Evolutionary conservation across 495 filamentous ascomycete species (phyloP).

Genomic region (Penicillium verhagenii): DNA sequence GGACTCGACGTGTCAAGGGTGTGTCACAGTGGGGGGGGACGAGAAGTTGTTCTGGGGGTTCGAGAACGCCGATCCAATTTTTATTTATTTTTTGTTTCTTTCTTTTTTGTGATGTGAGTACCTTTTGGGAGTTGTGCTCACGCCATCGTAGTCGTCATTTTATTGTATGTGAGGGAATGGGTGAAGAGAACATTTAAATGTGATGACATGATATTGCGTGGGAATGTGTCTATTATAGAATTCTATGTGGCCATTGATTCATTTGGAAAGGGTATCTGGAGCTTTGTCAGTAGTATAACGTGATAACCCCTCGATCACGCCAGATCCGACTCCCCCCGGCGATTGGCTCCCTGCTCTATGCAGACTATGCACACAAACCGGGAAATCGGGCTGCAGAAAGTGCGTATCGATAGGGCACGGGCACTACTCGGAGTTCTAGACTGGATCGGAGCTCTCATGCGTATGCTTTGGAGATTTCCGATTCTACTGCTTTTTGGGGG

Average conservation of each 20-base stretch:
- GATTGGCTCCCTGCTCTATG: slow-evolving; percentile 11
- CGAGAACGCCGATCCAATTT: slow-evolving; percentile 5
- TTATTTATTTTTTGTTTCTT: too few species aligned
- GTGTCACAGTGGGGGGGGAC: slow-evolving; percentile 16
- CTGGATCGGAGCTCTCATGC: background rate
- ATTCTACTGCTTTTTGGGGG: too few species aligned
- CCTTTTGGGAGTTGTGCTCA: background rate
- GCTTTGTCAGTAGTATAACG: background rate
- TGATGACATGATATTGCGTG: background rate
- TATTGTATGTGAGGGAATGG: background rate
- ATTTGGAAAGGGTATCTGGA: background rate
- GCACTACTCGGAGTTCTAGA: background rate
- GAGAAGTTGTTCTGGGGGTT: background rate
- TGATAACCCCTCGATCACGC: slow-evolving; percentile 6
- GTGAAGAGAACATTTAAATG: background rate
- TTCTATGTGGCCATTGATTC: background rate
- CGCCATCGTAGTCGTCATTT: background rate
- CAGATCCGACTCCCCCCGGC: slow-evolving; percentile 21
- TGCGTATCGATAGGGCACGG: background rate
- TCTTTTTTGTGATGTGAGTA: too few species aligned
- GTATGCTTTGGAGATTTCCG: background rate
- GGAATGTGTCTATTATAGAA: background rate
- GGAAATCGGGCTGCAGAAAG: slow-evolving; percentile 9
- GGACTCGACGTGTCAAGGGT: slow-evolving; percentile 22
- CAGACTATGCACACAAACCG: slow-evolving; percentile 9